Percentiles rank a stretch among this genome's conserved stretches.
Evolutionary conservation across 495 filamentous ascomycete genomes (phyloP).

Genomic region (Xylaria bambusicola): DNA sequence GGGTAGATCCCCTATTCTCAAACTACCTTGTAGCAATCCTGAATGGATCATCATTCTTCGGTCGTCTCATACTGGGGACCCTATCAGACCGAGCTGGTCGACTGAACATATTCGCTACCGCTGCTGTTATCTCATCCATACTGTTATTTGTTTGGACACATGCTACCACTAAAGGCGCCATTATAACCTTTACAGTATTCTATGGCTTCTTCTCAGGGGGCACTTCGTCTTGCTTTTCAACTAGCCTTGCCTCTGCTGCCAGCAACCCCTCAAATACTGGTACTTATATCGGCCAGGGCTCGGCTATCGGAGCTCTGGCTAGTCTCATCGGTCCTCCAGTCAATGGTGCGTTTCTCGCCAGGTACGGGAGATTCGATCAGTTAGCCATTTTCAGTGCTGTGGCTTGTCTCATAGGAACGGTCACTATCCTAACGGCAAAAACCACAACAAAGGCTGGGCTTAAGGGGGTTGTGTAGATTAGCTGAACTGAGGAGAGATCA

Average conservation of each 20-base stretch:
- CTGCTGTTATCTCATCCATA: slow-evolving; percentile 38
- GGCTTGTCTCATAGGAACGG: slow-evolving; percentile 37
- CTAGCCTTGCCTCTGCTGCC: slow-evolving; percentile 44
- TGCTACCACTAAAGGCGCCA: slow-evolving; percentile 33
- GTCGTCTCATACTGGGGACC: slow-evolving; percentile 58
- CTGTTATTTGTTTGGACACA: slow-evolving; percentile 46
- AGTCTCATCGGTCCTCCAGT: slow-evolving; percentile 56
- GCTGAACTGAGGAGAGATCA: too few relatives aligned
- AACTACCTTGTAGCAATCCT: slow-evolving; percentile 58
- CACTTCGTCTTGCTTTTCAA: slow-evolving; percentile 49
- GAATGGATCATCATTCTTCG: slow-evolving; percentile 57
- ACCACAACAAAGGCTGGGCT: slow-evolving; percentile 31
- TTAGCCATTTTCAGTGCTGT: slow-evolving; percentile 51
- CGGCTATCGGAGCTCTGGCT: slow-evolving; percentile 45
- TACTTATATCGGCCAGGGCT: slow-evolving; percentile 59
- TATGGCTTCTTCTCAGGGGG: slow-evolving; percentile 47
- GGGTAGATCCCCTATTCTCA: slow-evolving; percentile 50
- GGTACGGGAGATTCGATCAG: slow-evolving; percentile 43
- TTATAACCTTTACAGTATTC: slow-evolving; percentile 42
- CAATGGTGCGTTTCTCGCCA: slow-evolving; percentile 49
- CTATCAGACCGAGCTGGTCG: slow-evolving; percentile 57
- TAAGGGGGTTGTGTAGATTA: slow-evolving; percentile 26
- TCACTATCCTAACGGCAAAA: slow-evolving; percentile 35
- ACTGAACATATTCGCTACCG: slow-evolving; percentile 48
- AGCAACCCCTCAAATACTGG: slow-evolving; percentile 49